Conservation (phyloP, 1,139 yeast genomes). For the Zygoascus hellenicus region DNA sequence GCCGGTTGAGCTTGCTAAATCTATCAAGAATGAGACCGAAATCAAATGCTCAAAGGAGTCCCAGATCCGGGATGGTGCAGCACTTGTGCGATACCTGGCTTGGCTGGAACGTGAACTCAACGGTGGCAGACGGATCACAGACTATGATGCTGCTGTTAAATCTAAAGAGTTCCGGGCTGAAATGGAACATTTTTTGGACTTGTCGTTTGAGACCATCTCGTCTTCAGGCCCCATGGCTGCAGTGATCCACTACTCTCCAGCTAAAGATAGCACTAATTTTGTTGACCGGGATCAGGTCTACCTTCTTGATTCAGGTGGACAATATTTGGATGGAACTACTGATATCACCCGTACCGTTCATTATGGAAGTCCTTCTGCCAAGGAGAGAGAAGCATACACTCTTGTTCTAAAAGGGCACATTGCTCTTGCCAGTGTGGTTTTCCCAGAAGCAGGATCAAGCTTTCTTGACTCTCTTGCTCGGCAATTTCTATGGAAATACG, state of each 20-base stretch:
- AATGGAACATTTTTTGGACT: constrained; percentile 59
- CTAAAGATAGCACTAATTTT: constrained; percentile 50
- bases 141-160: constrained; percentile 71
- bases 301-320: constrained; percentile 90
- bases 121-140: constrained; percentile 58
- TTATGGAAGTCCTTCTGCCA: constrained; percentile 60
- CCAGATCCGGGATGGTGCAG: constrained; percentile 83
- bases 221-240: constrained; percentile 94
- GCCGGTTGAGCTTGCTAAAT: constrained; percentile 64
- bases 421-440: constrained; percentile 66
- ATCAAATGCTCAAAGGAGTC: constrained; percentile 69
- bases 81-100: constrained; percentile 69
- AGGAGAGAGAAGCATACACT: constrained; percentile 73
- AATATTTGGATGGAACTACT: constrained; percentile 91
- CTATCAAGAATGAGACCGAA: constrained; percentile 70
- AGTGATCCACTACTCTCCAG: constrained; percentile 86
- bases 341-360: constrained; percentile 94
- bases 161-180: constrained; percentile 52
- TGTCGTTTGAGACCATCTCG: constrained; percentile 88
- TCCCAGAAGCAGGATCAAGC: constrained; percentile 88
- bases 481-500: constrained; percentile 78
- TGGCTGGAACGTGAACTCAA: constrained; percentile 73
- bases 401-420: constrained; percentile 88
- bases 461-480: constrained; percentile 84
- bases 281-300: constrained; percentile 76